Evolutionary conservation across 1,139 yeast species (phyloP).

Genomic region (Magnusiomyces magnusii): DNA sequence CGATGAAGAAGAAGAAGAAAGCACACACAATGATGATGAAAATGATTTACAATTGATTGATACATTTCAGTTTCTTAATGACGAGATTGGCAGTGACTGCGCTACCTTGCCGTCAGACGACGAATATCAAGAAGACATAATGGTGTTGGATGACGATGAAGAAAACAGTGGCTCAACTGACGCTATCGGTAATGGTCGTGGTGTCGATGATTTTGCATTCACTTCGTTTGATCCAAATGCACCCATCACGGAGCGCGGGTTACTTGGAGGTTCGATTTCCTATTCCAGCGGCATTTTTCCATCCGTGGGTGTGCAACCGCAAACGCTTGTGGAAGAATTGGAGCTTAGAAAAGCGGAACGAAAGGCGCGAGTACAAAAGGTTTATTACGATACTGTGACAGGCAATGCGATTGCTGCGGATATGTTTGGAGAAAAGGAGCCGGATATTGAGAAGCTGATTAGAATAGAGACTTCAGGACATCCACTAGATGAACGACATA

Average conservation of each 20-base stretch:
- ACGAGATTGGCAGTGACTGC: slow-evolving; percentile 12
- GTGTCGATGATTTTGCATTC: slow-evolving; percentile 28
- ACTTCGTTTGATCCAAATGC: slow-evolving; percentile 27
- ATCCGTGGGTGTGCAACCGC: slow-evolving; percentile 22
- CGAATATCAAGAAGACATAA: slow-evolving; percentile 14
- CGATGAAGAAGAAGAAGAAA: background rate
- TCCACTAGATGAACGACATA: slow-evolving; percentile 28
- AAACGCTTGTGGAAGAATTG: slow-evolving; percentile 33
- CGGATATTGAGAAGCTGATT: slow-evolving; percentile 16
- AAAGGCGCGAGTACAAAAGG: slow-evolving; percentile 24
- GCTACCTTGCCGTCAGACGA: slow-evolving; percentile 16
- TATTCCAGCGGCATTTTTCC: slow-evolving; percentile 18
- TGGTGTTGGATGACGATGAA: slow-evolving; percentile 10
- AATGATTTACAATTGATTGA: background rate
- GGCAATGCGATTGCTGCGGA: slow-evolving; percentile 18
- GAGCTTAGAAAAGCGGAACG: slow-evolving; percentile 35
- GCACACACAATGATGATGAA: slow-evolving; percentile 3
- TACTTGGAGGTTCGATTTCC: slow-evolving; percentile 14
- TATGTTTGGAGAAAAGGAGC: slow-evolving; percentile 13
- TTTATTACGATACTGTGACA: slow-evolving; percentile 25
- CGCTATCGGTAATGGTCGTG: slow-evolving; percentile 9
- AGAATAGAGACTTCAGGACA: slow-evolving; percentile 21
- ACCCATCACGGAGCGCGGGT: slow-evolving; percentile 19
- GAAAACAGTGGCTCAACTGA: slow-evolving; percentile 3
- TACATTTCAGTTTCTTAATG: slow-evolving; percentile 1